phyloP scores from a whole-genome alignment of 176 grass and related monocot species.

The Juncus inflexus region DNA sequence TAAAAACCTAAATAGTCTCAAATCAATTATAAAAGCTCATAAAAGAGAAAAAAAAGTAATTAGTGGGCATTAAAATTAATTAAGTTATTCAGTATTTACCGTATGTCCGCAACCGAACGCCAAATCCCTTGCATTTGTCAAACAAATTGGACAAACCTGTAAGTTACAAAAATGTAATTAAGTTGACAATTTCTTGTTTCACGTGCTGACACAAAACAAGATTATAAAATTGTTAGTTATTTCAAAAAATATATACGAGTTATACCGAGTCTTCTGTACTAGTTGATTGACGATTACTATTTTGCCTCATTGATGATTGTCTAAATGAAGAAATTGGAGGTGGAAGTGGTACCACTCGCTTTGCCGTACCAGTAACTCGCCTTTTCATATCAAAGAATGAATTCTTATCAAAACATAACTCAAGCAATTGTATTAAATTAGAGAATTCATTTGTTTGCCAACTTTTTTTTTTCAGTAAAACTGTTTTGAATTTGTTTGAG shows the following conservation, averaged over 20 bases:
- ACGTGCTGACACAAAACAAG: no score
- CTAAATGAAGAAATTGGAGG: conserved; percentile 43
- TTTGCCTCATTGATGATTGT: conserved; percentile 37
- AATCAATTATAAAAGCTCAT: neutral
- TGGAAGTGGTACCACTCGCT: conserved; percentile 41
- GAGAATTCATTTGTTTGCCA: neutral
- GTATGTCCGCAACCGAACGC: conserved; percentile 86
- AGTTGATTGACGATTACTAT: conserved; percentile 14
- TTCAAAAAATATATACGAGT: no score
- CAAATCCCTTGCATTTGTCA: conserved; percentile 72
- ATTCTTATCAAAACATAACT: neutral
- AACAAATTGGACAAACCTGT: conserved; percentile 81
- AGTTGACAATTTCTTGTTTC: no score
- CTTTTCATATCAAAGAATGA: conserved; percentile 21
- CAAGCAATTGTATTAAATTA: neutral
- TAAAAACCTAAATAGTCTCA: neutral
- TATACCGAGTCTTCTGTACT: conserved; percentile 12
- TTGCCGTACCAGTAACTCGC: conserved; percentile 45
- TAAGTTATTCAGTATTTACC: conserved; percentile 37
- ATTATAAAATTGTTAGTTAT: no score
- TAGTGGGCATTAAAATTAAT: no score
- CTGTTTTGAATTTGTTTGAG: neutral
- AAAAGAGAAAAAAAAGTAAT: neutral
- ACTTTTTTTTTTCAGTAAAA: neutral
- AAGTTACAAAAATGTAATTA: neutral